Conservation (phyloP, 2,329 filamentous ascomycete species). For the Cladosporium sp. region DNA sequence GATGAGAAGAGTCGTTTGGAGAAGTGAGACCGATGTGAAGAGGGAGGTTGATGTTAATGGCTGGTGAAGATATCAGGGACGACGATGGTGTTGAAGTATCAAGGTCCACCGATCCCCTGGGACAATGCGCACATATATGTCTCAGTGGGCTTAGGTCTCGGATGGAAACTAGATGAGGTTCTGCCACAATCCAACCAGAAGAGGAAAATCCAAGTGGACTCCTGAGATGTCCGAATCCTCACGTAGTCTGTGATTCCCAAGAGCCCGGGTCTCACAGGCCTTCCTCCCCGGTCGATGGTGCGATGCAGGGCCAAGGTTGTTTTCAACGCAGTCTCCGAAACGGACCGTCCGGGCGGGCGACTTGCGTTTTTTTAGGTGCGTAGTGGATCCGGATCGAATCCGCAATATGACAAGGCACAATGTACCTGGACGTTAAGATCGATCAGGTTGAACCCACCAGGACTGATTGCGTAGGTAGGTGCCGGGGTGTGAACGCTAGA, state of each 20-base stretch:
- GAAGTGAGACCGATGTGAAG: slow-evolving; percentile 19
- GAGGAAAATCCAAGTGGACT: slow-evolving; percentile 16
- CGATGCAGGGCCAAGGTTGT: slow-evolving; percentile 18
- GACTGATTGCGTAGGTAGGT: slow-evolving; percentile 15
- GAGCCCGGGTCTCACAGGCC: slow-evolving; percentile 17
- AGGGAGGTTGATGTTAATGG: slow-evolving; percentile 18
- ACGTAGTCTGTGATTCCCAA: slow-evolving; percentile 10
- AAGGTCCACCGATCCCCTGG: slow-evolving; percentile 17
- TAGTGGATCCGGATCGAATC: slow-evolving; percentile 18
- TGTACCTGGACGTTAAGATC: slow-evolving; percentile 5
- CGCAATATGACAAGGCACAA: slow-evolving; percentile 15
- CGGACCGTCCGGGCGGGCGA: slow-evolving; percentile 17
- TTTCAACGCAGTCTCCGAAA: slow-evolving; percentile 8
- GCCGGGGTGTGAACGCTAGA: slow-evolving; percentile 9
- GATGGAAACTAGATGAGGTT: slow-evolving; percentile 16
- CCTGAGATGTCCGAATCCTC: slow-evolving; percentile 15
- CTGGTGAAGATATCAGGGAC: slow-evolving; percentile 19
- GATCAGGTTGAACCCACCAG: slow-evolving; percentile 18
- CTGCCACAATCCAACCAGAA: background rate
- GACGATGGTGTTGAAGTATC: slow-evolving; percentile 15
- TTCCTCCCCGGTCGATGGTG: slow-evolving; percentile 17
- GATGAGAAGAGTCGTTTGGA: slow-evolving; percentile 17
- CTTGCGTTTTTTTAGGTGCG: slow-evolving; percentile 5
- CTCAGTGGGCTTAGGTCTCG: slow-evolving; percentile 17
- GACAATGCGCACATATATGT: slow-evolving; percentile 19